phyloP scores from a whole-genome alignment of 148 eudicot genomes.

The Camellia granthamiana region DNA sequence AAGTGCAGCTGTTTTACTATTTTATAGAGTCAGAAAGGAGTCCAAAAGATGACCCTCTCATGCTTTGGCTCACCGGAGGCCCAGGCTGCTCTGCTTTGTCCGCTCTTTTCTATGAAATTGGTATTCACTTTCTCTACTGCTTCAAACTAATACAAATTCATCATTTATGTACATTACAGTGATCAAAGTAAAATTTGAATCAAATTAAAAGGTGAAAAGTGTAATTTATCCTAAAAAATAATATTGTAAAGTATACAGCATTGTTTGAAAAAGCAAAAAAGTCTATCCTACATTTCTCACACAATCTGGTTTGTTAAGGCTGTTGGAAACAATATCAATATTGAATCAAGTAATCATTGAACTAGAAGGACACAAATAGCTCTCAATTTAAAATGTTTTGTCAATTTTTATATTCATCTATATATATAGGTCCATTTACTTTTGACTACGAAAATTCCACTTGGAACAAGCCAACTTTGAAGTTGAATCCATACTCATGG shows the following conservation, averaged over 20 bases:
- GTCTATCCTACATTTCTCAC: no score
- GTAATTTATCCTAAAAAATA: no score
- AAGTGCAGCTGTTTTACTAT: constrained; percentile 6
- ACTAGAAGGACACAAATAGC: no score
- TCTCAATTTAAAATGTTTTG: not conserved
- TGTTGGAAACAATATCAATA: no score
- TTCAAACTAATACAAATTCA: no score
- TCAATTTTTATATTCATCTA: not conserved
- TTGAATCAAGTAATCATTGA: no score
- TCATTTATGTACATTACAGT: no score
- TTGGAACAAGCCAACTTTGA: not conserved
- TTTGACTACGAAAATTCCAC: not conserved
- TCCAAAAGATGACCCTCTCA: constrained; percentile 3
- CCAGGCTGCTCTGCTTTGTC: constrained; percentile 9
- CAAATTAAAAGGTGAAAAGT: no score
- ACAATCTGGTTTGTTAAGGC: no score
- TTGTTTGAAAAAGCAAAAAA: no score
- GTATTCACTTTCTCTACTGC: not conserved
- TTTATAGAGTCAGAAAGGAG: not conserved
- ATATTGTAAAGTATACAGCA: no score
- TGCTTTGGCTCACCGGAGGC: constrained; percentile 6
- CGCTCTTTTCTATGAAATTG: not conserved
- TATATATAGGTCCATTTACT: constrained; percentile 5
- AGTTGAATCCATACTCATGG: constrained; percentile 8
- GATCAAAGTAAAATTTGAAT: no score